phyloP scores from a whole-genome alignment of 75 land plant species.

The Pseudotsuga menziesii region DNA sequence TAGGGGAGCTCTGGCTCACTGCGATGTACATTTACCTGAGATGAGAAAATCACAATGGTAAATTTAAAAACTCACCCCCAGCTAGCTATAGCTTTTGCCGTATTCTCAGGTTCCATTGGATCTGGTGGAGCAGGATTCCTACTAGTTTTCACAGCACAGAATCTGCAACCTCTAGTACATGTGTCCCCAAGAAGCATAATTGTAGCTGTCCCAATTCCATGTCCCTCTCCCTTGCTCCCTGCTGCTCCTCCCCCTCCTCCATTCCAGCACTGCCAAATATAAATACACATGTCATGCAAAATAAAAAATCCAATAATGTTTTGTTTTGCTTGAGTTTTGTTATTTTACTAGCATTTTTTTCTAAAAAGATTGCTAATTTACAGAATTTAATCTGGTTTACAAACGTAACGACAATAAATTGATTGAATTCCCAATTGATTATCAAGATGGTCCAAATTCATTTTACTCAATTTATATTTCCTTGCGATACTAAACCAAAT shows the following conservation, averaged over 20 bases:
- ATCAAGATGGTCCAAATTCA: not conserved
- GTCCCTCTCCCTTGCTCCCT: slow-evolving; percentile 61
- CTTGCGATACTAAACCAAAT: not conserved
- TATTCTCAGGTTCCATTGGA: slow-evolving; percentile 91
- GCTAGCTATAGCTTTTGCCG: slow-evolving; percentile 90
- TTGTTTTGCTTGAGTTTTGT: not conserved
- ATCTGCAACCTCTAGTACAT: slow-evolving; percentile 92
- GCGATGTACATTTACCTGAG: too few relatives aligned
- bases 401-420: not conserved
- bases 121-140: slow-evolving; percentile 91
- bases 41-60: slow-evolving; percentile 3
- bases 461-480: not conserved
- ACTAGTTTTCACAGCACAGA: slow-evolving; percentile 95
- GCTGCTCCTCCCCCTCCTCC: slow-evolving; percentile 50
- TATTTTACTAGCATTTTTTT: not conserved
- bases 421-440: not conserved
- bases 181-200: slow-evolving; percentile 97
- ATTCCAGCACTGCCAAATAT: slow-evolving; percentile 81
- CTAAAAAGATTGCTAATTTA: not conserved
- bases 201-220: slow-evolving; percentile 94
- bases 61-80: slow-evolving; percentile 69
- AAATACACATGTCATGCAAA: not conserved
- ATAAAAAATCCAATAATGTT: not conserved
- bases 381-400: not conserved
- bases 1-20: too few relatives aligned